A percentile compares a stretch with the other conserved stretches of the same genome.
Evolutionary conservation across 2,329 filamentous ascomycete species (phyloP).

Genomic region (Claviceps paspali): DNA sequence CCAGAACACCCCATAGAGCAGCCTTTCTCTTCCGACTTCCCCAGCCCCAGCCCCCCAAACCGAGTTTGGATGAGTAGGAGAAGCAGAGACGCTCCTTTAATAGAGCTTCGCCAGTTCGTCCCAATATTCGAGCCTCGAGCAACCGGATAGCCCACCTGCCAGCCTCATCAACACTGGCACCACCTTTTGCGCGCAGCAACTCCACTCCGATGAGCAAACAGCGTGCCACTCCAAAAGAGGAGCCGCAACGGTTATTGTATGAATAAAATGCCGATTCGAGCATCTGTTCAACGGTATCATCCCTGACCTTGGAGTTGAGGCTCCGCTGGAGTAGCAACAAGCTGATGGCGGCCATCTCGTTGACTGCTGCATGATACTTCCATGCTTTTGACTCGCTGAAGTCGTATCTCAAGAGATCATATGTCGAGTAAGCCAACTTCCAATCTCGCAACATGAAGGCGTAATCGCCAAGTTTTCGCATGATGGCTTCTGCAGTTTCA

Average conservation of each 20-base stretch:
- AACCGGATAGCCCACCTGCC: conserved; percentile 71
- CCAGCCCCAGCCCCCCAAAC: conserved; percentile 49
- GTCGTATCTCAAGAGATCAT: conserved; percentile 76
- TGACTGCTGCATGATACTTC: conserved; percentile 83
- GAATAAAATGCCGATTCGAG: conserved; percentile 86
- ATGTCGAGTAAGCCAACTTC: conserved; percentile 82
- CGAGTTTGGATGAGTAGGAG: conserved; percentile 63
- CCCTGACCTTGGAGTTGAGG: conserved; percentile 57
- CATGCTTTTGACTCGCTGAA: conserved; percentile 94
- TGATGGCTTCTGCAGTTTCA: conserved; percentile 72
- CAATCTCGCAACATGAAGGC: conserved; percentile 95
- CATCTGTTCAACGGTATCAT: conserved; percentile 73
- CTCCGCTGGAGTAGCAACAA: conserved; percentile 62
- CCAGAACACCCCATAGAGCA: conserved; percentile 74
- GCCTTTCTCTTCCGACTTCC: conserved; percentile 69
- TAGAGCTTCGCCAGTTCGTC: conserved; percentile 62
- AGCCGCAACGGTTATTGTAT: conserved; percentile 71
- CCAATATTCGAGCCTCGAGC: conserved; percentile 63
- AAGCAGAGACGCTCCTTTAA: conserved; percentile 74
- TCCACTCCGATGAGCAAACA: conserved; percentile 65
- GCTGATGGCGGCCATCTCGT: conserved; percentile 87
- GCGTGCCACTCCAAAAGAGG: conserved; percentile 66
- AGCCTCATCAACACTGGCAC: conserved; percentile 69
- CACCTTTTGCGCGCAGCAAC: conserved; percentile 65
- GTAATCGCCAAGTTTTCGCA: conserved; percentile 89